Percentiles rank a stretch among this genome's conserved stretches.
These are phyloP conservation scores for Baeospora myosura DNA, from an alignment of 1,284 basidiomycete genomes.

Conservation along the genomic window DNA sequence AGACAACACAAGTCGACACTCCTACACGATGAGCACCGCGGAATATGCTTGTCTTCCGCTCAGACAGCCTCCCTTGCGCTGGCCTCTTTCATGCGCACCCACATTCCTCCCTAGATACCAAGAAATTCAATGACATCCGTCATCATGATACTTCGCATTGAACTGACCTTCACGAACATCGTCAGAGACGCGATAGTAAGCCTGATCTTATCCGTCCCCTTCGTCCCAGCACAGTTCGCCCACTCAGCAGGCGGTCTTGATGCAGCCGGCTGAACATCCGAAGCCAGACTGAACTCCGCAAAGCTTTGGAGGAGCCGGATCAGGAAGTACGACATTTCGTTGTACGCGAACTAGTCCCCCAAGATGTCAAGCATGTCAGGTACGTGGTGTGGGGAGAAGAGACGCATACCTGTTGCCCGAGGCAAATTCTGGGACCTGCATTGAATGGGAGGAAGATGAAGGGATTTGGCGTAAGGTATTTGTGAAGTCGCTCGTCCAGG, in stretches of 20 bases:
- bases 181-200: constrained; percentile 31
- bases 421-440: constrained; percentile 49
- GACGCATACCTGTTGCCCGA: constrained; percentile 46
- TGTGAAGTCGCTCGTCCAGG: constrained; percentile 42
- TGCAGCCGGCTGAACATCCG: constrained; percentile 29
- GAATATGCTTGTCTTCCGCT: too few species aligned
- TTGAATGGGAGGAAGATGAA: constrained; percentile 59
- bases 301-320: constrained; percentile 40
- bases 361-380: background rate
- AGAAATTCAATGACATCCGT: background rate
- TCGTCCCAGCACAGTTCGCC: constrained; percentile 22
- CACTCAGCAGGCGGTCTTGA: constrained; percentile 28
- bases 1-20: too few species aligned
- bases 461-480: constrained; percentile 47
- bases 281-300: constrained; percentile 34
- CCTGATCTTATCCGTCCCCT: constrained; percentile 32
- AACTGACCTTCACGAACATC: constrained; percentile 32
- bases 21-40: too few species aligned
- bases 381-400: background rate
- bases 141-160: background rate
- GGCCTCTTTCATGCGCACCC: constrained; percentile 29
- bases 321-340: constrained; percentile 34
- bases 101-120: constrained; percentile 21
- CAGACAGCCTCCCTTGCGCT: too few species aligned
- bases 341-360: constrained; percentile 28